phyloP scores from a whole-genome alignment of 2,329 filamentous ascomycete genomes.

The Arthrobotrys sphaeroides region DNA sequence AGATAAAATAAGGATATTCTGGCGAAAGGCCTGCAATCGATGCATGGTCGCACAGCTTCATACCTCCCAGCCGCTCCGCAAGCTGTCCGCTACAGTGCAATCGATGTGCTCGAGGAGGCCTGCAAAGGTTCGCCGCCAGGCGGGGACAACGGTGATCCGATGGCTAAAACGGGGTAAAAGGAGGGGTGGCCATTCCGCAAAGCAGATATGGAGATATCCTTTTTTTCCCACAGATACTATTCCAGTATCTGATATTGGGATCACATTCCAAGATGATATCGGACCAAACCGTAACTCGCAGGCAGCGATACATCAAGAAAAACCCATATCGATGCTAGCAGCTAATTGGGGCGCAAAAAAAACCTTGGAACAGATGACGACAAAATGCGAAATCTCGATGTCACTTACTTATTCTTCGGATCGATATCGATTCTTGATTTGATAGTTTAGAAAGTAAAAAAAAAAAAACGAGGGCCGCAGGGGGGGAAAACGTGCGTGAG shows the following conservation, averaged over 20 bases:
- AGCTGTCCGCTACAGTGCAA: conserved; percentile 8
- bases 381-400: conserved; percentile 5
- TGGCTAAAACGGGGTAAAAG: conserved; percentile 49
- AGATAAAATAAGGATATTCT: conserved; percentile 27
- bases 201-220: background rate
- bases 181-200: conserved; percentile 32
- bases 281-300: conserved; percentile 2
- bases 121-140: conserved; percentile 26
- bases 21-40: conserved; percentile 10
- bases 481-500: conserved; percentile 6
- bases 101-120: background rate
- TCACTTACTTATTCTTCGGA: conserved; percentile 1
- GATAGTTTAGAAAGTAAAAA: background rate
- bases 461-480: conserved; percentile 25
- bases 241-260: conserved; percentile 36
- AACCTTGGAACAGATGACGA: conserved; percentile 21
- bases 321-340: conserved; percentile 5
- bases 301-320: conserved; percentile 19
- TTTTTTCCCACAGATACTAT: background rate
- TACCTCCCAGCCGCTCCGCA: conserved; percentile 10
- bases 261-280: conserved; percentile 24
- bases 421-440: too few relatives aligned
- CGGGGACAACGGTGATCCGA: conserved; percentile 44
- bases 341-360: conserved; percentile 1
- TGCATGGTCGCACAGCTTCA: conserved; percentile 49